phyloP scores from a whole-genome alignment of 2,329 filamentous ascomycete genomes.

The Pseudohalonectria lignicola region DNA sequence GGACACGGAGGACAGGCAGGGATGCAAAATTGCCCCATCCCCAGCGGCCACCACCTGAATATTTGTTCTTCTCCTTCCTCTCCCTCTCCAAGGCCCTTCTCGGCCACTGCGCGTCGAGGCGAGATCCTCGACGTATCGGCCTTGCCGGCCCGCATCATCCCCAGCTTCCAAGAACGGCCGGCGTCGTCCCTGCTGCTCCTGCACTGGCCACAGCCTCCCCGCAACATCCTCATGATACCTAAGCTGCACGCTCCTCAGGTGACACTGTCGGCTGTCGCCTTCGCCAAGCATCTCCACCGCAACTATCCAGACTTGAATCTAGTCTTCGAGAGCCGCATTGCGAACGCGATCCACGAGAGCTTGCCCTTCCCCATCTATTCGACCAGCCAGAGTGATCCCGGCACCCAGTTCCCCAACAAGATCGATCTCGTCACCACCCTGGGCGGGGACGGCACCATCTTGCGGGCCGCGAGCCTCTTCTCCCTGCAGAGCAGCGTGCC shows the following conservation, averaged over 20 bases:
- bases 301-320: slow-evolving; percentile 76
- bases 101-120: slow-evolving; percentile 28
- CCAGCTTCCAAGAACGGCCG: slow-evolving; percentile 50
- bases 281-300: slow-evolving; percentile 60
- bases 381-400: slow-evolving; percentile 23
- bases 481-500: slow-evolving; percentile 73
- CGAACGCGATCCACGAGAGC: slow-evolving; percentile 56
- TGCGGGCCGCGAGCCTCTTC: slow-evolving; percentile 79
- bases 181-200: slow-evolving; percentile 43
- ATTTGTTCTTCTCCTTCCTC: too few species aligned
- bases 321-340: slow-evolving; percentile 70
- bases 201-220: slow-evolving; percentile 41
- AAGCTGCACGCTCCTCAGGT: slow-evolving; percentile 46
- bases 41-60: too few species aligned
- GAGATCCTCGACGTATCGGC: slow-evolving; percentile 38
- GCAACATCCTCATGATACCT: slow-evolving; percentile 46
- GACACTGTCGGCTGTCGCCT: slow-evolving; percentile 38
- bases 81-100: slow-evolving; percentile 28
- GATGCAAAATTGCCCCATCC: too few species aligned
- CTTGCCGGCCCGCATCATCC: slow-evolving; percentile 46
- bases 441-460: slow-evolving; percentile 84
- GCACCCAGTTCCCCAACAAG: slow-evolving; percentile 56
- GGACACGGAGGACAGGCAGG: too few species aligned
- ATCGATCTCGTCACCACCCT: slow-evolving; percentile 84
- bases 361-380: slow-evolving; percentile 68